Base-by-base conservation (phyloP, 495 filamentous ascomycete species). In the Aspergillus cristatus region DNA sequence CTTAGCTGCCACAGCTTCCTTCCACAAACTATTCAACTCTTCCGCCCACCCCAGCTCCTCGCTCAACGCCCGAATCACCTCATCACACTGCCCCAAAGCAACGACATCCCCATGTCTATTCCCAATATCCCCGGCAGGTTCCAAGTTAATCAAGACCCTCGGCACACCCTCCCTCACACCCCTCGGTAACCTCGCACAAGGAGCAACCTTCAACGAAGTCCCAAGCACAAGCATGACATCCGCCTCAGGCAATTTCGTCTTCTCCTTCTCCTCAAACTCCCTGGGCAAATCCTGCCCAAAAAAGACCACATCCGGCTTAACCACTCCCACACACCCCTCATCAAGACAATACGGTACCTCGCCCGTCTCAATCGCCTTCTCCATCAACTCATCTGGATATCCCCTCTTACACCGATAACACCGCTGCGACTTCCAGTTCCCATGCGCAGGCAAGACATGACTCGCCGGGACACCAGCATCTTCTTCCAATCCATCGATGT, bases 221-320 rank as follows among this genome's bases (percentile, higher is more conserved):
- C 89, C 89, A 72, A 94, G 81, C n/a, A 96, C 70, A 30, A 96
- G 72, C 29, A 77, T 68, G 32, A 94, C 53, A 62, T 94, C 87
- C 11, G 85, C 83, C 40, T 68, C 53, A 3, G 40, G 45, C 1
- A 76, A 65, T 13, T 78, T 38, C 22, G 48, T 41, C 18, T 60
- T 53, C 32, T 76, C 78, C 8, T 57, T 46, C 41, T 75, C 75
- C 4, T 24, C 4, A 24, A 93, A 94, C 0, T 52, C 48, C 2
- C 51, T 48, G 0, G 89, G 85, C 11, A 96, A 62, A 16, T 71
- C 58, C 60, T 95, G 84, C 28, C 88, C 89, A 49, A 94, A 96
- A 57, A 96, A 94, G 0, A 90, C 84, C 50, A 94, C 90, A 48
- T 94, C 84, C 1, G 89, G 89, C 59, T 94, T 94, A n/a, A 94